Percentiles rank a stretch among this genome's conserved stretches.
Evolutionary conservation across 1,139 yeast genomes (phyloP).

Genomic region (Arxiozyma slooffiae): DNA sequence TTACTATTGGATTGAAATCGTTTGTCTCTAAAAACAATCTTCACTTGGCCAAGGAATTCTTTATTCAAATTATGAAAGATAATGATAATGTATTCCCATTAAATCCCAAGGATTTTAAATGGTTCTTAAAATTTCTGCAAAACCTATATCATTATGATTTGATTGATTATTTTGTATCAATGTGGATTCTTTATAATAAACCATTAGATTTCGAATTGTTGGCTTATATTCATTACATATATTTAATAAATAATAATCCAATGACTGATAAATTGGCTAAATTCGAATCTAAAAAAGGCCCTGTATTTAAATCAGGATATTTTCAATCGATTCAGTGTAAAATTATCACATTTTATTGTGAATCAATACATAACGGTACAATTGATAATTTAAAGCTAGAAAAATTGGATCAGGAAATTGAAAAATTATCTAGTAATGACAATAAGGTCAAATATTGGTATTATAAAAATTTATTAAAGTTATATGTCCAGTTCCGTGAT

Average conservation of each 20-base stretch:
- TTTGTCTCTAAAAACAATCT: conserved; percentile 23
- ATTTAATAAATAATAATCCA: conserved; percentile 8
- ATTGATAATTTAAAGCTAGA: neutral
- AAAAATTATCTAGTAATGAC: neutral
- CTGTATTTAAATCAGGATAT: conserved; percentile 11
- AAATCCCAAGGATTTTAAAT: conserved; percentile 12
- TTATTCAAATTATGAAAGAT: conserved; percentile 19
- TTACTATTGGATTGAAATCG: conserved; percentile 23
- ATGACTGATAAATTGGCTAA: conserved; percentile 6
- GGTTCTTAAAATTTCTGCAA: conserved; percentile 14
- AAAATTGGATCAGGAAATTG: neutral
- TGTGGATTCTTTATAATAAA: conserved; percentile 15
- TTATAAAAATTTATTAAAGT: conserved; percentile 10
- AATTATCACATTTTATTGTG: conserved; percentile 14
- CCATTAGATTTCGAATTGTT: conserved; percentile 9
- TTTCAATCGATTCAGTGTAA: conserved; percentile 11
- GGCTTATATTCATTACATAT: conserved; percentile 12
- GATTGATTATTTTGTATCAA: conserved; percentile 16
- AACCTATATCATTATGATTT: conserved; percentile 15
- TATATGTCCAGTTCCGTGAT: conserved; percentile 14
- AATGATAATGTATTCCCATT: conserved; percentile 25
- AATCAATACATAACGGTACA: neutral
- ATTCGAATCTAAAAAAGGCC: conserved; percentile 7
- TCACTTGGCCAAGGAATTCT: conserved; percentile 28
- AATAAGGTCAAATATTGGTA: neutral